A percentile compares a stretch with the other conserved stretches of the same genome.
Evolutionary conservation across 495 filamentous ascomycete genomes (phyloP).

Genomic region (Hypoxylon fuscum): DNA sequence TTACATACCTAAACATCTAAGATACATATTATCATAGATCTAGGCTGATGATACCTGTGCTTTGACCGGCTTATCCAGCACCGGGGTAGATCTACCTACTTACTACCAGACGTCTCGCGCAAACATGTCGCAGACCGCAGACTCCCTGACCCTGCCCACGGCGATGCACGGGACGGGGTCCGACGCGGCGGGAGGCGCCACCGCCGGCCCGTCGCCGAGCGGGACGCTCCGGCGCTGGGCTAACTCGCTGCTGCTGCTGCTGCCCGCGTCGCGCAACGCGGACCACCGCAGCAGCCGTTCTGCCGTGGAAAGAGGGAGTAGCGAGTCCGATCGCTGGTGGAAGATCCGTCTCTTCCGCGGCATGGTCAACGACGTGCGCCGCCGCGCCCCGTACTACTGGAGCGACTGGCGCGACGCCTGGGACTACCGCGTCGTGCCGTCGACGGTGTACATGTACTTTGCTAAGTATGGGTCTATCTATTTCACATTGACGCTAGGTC

Average conservation of each 20-base stretch:
- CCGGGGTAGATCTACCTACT: too few relatives aligned
- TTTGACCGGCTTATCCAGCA: too few relatives aligned
- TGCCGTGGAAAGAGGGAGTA: neutral
- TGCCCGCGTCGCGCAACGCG: slow-evolving; percentile 19
- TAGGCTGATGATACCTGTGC: too few relatives aligned
- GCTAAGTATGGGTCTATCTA: slow-evolving; percentile 69
- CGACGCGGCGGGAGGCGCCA: slow-evolving; percentile 19
- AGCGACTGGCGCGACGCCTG: slow-evolving; percentile 86
- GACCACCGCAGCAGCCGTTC: slow-evolving; percentile 5
- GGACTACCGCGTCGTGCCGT: slow-evolving; percentile 84
- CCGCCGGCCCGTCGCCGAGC: slow-evolving; percentile 10
- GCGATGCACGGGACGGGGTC: slow-evolving; percentile 30
- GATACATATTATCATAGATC: too few relatives aligned
- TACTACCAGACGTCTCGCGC: too few relatives aligned
- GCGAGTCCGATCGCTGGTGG: slow-evolving; percentile 62
- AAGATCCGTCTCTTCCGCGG: slow-evolving; percentile 67
- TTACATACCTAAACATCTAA: too few relatives aligned
- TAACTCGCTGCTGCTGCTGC: slow-evolving; percentile 15
- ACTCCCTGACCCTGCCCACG: slow-evolving; percentile 34
- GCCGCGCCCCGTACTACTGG: slow-evolving; percentile 76
- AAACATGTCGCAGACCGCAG: slow-evolving; percentile 27
- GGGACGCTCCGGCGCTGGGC: slow-evolving; percentile 26
- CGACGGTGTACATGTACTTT: slow-evolving; percentile 90
- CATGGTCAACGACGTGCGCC: slow-evolving; percentile 78
- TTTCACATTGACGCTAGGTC: too few relatives aligned